Evolutionary conservation across 176 grass and related monocot species (phyloP).

Genomic region (Lolium rigidum): DNA sequence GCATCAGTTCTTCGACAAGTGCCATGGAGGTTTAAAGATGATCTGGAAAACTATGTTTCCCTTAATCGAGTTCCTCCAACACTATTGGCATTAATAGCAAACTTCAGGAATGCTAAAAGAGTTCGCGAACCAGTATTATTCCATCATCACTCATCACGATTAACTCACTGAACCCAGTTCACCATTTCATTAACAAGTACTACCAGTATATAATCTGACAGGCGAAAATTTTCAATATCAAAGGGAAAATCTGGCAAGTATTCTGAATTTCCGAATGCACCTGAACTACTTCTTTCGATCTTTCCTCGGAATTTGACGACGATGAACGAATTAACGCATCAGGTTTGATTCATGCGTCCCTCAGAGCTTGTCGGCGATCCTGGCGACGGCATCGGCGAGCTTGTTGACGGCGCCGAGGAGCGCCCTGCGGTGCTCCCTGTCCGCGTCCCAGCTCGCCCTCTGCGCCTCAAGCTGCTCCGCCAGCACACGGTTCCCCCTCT

Average conservation of each 20-base stretch:
- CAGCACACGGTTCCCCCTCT: conserved; percentile 51
- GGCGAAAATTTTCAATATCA: background rate
- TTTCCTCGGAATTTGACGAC: too few relatives aligned
- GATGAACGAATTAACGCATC: background rate
- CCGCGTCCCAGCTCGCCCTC: conserved; percentile 20
- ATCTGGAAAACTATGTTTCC: too few relatives aligned
- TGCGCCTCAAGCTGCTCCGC: conserved; percentile 59
- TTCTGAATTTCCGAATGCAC: background rate
- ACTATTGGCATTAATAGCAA: too few relatives aligned
- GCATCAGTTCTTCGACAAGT: too few relatives aligned
- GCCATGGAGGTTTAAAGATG: too few relatives aligned
- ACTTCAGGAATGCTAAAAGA: too few relatives aligned
- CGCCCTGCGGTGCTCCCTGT: conserved; percentile 54
- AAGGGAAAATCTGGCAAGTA: background rate
- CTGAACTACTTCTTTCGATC: background rate
- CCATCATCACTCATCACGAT: background rate
- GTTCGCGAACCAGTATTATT: conserved; percentile 15
- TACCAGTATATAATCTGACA: background rate
- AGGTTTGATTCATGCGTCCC: background rate
- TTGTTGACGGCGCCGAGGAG: conserved; percentile 42
- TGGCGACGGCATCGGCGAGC: conserved; percentile 55
- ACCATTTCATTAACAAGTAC: background rate
- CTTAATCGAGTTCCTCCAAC: too few relatives aligned
- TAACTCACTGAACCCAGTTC: background rate
- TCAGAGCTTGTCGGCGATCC: conserved; percentile 56